Evolutionary conservation across 495 filamentous ascomycete genomes (phyloP).

Genomic region (Corynascus novoguineensis): DNA sequence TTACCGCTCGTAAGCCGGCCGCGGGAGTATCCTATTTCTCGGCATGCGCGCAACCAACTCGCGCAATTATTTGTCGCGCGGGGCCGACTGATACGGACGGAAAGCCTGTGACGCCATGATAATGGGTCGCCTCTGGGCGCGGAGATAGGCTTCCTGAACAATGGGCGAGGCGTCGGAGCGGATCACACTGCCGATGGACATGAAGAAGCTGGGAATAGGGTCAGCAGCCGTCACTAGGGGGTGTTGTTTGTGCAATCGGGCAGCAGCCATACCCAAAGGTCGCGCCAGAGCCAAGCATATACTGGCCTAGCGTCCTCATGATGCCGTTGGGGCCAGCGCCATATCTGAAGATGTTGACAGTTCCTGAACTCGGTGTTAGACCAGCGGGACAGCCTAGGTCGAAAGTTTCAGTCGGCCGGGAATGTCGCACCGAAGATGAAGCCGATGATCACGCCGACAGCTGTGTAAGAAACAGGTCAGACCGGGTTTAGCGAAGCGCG

Average conservation of each 20-base stretch:
- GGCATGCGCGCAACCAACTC: not conserved
- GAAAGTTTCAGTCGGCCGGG: not conserved
- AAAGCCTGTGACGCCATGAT: slow-evolving; percentile 55
- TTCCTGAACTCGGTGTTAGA: slow-evolving; percentile 51
- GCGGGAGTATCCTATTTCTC: not conserved
- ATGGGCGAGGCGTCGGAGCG: slow-evolving; percentile 70
- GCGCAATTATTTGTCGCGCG: slow-evolving; percentile 16
- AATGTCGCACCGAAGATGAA: slow-evolving; percentile 79
- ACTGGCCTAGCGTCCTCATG: slow-evolving; percentile 88
- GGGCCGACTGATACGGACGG: slow-evolving; percentile 20
- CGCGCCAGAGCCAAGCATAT: slow-evolving; percentile 93
- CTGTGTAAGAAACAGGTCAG: slow-evolving; percentile 42
- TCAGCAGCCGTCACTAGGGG: not conserved
- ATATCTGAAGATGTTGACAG: slow-evolving; percentile 89
- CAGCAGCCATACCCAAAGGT: slow-evolving; percentile 77
- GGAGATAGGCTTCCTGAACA: slow-evolving; percentile 55
- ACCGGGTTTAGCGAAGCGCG: not conserved
- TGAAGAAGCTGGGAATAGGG: slow-evolving; percentile 73
- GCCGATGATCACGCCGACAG: slow-evolving; percentile 91
- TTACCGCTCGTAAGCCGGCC: not conserved
- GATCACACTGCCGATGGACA: slow-evolving; percentile 96
- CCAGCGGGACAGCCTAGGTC: not conserved
- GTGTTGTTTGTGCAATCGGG: too few relatives aligned
- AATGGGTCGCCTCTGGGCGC: slow-evolving; percentile 54
- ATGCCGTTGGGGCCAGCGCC: slow-evolving; percentile 90